phyloP scores from a whole-genome alignment of 208 protist genomes.

The Tritrichomonas foetus region DNA sequence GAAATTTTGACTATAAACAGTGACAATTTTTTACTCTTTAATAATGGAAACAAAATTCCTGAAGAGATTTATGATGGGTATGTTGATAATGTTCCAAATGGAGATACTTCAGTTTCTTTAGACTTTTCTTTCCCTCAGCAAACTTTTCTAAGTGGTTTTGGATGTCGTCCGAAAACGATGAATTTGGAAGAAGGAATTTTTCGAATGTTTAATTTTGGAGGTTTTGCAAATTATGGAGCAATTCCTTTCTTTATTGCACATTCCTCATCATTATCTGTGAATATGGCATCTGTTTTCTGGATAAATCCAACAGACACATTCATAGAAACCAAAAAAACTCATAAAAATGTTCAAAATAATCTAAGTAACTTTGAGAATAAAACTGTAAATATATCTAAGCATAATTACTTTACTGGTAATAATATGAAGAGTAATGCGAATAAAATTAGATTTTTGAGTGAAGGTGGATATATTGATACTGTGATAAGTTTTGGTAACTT shows the following conservation, averaged over 20 bases:
- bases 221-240: slow-evolving; percentile 90
- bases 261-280: slow-evolving; percentile 28
- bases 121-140: not conserved
- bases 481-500: slow-evolving; percentile 82
- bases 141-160: not conserved
- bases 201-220: slow-evolving; percentile 90
- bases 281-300: slow-evolving; percentile 12
- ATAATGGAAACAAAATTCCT: too few relatives aligned
- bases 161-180: not conserved
- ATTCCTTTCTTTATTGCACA: slow-evolving; percentile 87
- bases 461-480: slow-evolving; percentile 82
- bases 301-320: slow-evolving; percentile 28
- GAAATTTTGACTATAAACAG: too few relatives aligned
- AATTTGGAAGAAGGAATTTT: slow-evolving; percentile 63
- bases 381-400: slow-evolving; percentile 1
- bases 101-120: not conserved
- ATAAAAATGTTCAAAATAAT: slow-evolving; percentile 62
- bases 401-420: too few relatives aligned
- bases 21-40: too few relatives aligned
- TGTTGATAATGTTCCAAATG: not conserved
- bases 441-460: slow-evolving; percentile 71
- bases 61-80: too few relatives aligned
- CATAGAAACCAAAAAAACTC: not conserved
- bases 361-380: slow-evolving; percentile 71
- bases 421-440: too few relatives aligned